Conservation (phyloP, 345 rosid species). For the Noccaea bulbosa region DNA sequence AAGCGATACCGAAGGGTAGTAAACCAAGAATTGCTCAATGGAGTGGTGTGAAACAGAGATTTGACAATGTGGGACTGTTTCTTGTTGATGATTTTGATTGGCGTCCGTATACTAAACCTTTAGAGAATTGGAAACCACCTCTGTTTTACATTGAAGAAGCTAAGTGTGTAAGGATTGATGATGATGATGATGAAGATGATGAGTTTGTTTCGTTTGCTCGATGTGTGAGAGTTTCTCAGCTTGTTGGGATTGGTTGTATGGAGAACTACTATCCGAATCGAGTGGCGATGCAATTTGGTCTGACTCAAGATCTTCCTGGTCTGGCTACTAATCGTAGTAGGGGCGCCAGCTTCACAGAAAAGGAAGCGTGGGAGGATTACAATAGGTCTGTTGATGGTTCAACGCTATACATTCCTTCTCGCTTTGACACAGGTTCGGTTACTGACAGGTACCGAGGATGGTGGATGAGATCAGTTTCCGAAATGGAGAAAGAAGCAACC, state of each 20-base stretch:
- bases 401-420: constrained; percentile 51
- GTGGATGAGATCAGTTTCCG: constrained; percentile 48
- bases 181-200: constrained; percentile 30
- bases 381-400: constrained; percentile 38
- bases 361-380: constrained; percentile 42
- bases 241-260: constrained; percentile 48
- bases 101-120: constrained; percentile 49
- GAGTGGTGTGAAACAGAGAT: constrained; percentile 32
- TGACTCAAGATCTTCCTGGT: constrained; percentile 59
- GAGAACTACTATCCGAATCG: constrained; percentile 57
- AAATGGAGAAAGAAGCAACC: background rate
- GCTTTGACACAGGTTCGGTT: constrained; percentile 40
- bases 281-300: constrained; percentile 64
- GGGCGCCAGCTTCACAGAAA: constrained; percentile 10
- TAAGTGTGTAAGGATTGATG: constrained; percentile 1
- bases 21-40: constrained; percentile 49
- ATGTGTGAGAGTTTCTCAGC: constrained; percentile 45
- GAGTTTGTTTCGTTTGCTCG: constrained; percentile 41
- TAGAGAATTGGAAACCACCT: constrained; percentile 42
- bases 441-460: constrained; percentile 51
- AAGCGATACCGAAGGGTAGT: constrained; percentile 19
- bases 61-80: constrained; percentile 25
- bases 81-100: constrained; percentile 47
- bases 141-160: constrained; percentile 44
- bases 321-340: constrained; percentile 7